phyloP scores from a whole-genome alignment of 805 yeast species.

The Pichia gijzeniarum region DNA sequence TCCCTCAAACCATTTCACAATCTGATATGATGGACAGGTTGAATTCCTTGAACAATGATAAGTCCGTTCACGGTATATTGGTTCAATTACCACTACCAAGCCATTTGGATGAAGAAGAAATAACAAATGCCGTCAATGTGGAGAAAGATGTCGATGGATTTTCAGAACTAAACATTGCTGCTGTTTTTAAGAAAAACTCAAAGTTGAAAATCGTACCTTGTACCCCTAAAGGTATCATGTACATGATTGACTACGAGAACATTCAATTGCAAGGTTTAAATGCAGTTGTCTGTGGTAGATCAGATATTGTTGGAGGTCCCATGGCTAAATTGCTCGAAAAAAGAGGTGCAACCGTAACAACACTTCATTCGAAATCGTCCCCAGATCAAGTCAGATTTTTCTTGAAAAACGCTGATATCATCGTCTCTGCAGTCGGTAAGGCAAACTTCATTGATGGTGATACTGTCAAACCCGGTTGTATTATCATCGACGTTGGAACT shows the following conservation, averaged over 20 bases:
- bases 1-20: conserved; percentile 58
- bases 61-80: conserved; percentile 74
- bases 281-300: conserved; percentile 90
- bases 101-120: conserved; percentile 66
- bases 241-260: conserved; percentile 63
- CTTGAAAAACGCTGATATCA: conserved; percentile 71
- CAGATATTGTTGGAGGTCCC: conserved; percentile 95
- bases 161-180: conserved; percentile 83
- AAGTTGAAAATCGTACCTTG: conserved; percentile 81
- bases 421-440: conserved; percentile 87
- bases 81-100: conserved; percentile 88
- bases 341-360: conserved; percentile 82
- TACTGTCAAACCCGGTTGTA: conserved; percentile 78
- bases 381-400: conserved; percentile 46
- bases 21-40: conserved; percentile 53
- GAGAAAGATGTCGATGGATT: conserved; percentile 95
- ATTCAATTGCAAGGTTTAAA: conserved; percentile 67
- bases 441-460: conserved; percentile 82
- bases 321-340: conserved; percentile 77
- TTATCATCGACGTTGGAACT: conserved; percentile 92
- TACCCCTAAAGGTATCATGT: conserved; percentile 91
- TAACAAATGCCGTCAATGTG: conserved; percentile 76
- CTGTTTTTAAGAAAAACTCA: conserved; percentile 81
- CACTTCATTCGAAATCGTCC: conserved; percentile 69
- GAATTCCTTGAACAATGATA: conserved; percentile 62